These are phyloP conservation scores for Nymphaea thermarum DNA, from an alignment of 164 flowering plant species.

Conservation along the genomic window DNA sequence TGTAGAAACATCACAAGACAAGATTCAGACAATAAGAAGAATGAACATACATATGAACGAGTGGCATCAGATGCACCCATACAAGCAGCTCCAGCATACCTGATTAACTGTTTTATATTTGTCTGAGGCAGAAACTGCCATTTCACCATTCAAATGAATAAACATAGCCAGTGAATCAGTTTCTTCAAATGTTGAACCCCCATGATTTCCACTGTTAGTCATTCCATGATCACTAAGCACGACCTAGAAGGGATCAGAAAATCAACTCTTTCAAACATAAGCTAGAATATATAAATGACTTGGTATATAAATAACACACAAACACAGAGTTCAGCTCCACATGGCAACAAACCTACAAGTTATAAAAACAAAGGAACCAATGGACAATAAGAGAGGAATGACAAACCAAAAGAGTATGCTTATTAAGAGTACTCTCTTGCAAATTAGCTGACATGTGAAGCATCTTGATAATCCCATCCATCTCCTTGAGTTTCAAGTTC, in stretches of 20 bases:
- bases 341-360: too few species aligned
- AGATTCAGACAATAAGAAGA: too few species aligned
- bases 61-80: too few species aligned
- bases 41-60: too few species aligned
- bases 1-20: too few species aligned
- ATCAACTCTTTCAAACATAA: too few species aligned
- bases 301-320: too few species aligned
- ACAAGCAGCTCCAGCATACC: constrained; percentile 21
- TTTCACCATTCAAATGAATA: constrained; percentile 27
- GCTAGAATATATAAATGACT: too few species aligned
- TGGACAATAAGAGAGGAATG: constrained; percentile 8
- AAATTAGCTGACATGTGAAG: constrained; percentile 37
- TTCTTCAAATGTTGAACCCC: constrained; percentile 94
- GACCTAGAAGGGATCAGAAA: constrained; percentile 25
- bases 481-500: constrained; percentile 79
- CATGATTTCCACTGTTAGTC: constrained; percentile 93
- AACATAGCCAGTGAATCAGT: constrained; percentile 79
- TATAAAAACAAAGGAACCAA: too few species aligned
- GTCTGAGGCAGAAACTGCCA: constrained; percentile 23
- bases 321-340: too few species aligned
- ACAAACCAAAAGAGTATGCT: constrained; percentile 79
- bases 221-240: constrained; percentile 97
- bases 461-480: constrained; percentile 76
- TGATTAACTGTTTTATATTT: constrained; percentile 27
- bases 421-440: constrained; percentile 15